These are phyloP conservation scores for Aspergillus pseudoglaucus DNA, from an alignment of 2,329 filamentous ascomycete species.

Conservation along the genomic window DNA sequence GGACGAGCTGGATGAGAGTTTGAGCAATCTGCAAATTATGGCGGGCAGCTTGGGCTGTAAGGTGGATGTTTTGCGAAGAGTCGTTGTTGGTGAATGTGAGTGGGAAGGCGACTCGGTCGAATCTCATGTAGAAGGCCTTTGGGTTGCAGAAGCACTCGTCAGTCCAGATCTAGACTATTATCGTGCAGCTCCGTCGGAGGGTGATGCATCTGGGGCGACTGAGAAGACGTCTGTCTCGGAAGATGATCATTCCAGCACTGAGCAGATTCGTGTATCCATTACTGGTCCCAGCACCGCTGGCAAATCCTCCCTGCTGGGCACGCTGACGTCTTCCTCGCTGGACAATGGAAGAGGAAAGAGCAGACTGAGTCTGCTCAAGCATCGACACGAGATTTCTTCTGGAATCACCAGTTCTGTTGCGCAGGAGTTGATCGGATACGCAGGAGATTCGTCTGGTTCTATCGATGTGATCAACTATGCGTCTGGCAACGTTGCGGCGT, in stretches of 20 bases:
- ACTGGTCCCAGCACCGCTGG: slow-evolving; percentile 85
- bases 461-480: slow-evolving; percentile 71
- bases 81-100: slow-evolving; percentile 79
- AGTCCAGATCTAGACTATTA: slow-evolving; percentile 58
- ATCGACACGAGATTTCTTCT: slow-evolving; percentile 86
- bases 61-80: slow-evolving; percentile 72
- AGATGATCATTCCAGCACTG: slow-evolving; percentile 45
- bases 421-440: slow-evolving; percentile 87
- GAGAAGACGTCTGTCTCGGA: slow-evolving; percentile 9
- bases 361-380: slow-evolving; percentile 78
- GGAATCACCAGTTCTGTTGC: slow-evolving; percentile 92
- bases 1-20: slow-evolving; percentile 87
- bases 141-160: slow-evolving; percentile 88
- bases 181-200: slow-evolving; percentile 13
- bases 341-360: slow-evolving; percentile 92
- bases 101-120: slow-evolving; percentile 31
- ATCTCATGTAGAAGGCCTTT: slow-evolving; percentile 52
- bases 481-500: slow-evolving; percentile 78
- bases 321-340: slow-evolving; percentile 75
- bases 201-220: background rate
- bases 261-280: slow-evolving; percentile 79
- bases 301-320: slow-evolving; percentile 86
- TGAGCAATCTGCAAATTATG: slow-evolving; percentile 81
- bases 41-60: slow-evolving; percentile 83
- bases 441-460: slow-evolving; percentile 24